These are phyloP conservation scores for Galerina marginata DNA, from an alignment of 768 basidiomycete genomes.

Conservation along the genomic window DNA sequence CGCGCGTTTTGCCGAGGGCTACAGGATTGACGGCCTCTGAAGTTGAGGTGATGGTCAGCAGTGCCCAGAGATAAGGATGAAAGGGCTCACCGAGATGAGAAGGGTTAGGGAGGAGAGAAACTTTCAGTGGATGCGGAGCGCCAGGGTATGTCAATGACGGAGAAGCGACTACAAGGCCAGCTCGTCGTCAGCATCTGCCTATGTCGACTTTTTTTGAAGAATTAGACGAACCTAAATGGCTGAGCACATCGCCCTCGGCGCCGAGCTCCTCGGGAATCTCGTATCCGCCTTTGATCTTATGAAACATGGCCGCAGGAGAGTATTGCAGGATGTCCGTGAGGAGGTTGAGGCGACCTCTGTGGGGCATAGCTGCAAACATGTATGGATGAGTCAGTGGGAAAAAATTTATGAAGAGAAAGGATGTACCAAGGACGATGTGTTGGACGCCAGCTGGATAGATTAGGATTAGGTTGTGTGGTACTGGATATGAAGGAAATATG, in stretches of 20 bases:
- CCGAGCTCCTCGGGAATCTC: constrained; percentile 72
- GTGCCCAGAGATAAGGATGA: too few species aligned
- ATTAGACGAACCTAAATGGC: constrained; percentile 67
- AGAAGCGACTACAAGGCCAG: constrained; percentile 55
- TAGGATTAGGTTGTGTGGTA: neutral
- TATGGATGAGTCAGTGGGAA: too few species aligned
- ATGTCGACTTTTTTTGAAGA: neutral
- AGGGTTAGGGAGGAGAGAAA: constrained; percentile 82
- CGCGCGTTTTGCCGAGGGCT: constrained; percentile 87
- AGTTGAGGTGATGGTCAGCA: too few species aligned
- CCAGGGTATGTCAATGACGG: constrained; percentile 64
- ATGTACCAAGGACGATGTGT: constrained; percentile 66
- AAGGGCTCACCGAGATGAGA: constrained; percentile 67
- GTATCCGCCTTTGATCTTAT: constrained; percentile 84
- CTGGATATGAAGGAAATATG: neutral
- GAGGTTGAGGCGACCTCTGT: constrained; percentile 86
- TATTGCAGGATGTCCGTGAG: constrained; percentile 78
- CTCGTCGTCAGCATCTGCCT: too few species aligned
- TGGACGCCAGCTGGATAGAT: constrained; percentile 57
- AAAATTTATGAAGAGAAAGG: neutral
- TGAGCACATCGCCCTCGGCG: constrained; percentile 85
- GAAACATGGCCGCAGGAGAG: constrained; percentile 73
- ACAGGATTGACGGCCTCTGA: constrained; percentile 88
- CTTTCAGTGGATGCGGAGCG: constrained; percentile 57
- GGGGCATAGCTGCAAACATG: constrained; percentile 77